Evolutionary conservation across 2,329 filamentous ascomycete genomes (phyloP), one percentile per base, ranked within the genome.

Genomic region (Fusarium sp.): DNA sequence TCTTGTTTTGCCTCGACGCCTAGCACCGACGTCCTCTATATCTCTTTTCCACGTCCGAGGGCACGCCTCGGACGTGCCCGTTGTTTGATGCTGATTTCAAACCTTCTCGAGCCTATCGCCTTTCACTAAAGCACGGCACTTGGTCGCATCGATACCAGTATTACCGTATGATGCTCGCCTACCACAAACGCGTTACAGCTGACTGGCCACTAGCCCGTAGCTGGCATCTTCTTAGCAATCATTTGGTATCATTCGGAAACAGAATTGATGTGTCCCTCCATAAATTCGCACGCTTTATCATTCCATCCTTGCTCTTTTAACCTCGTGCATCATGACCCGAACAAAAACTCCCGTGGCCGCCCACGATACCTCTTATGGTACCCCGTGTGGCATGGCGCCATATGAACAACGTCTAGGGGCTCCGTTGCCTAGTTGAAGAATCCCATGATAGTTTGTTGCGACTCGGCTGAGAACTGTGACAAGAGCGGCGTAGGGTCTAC

Each of bases 401-500:
- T 51, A 55, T 51, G 42, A 53, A 53, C 42, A 59, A 60, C 28
- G 18, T 50, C 54, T 43, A 31, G 42, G 36, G 42, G 31, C 49
- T 56, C 54, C 49, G 40, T 22, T 18, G 13, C 54, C 75, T 87
- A 94, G 76, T 87, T 86, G 82, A 97, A 97, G 83, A 91, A 93
- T 69, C 88, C 88, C 79, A 91, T 90, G 63, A 97, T 93, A 13
- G 88, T 91, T 76, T 90, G 88, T 81, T 98, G 95, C 65, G 92
- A 91, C 73, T 97, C 93, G 3, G 91, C 90, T 14, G 90, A 88
- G 76, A 98, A 89, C 58, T 90, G 90, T 63, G 90, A 88, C 57
- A 97, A 85, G 51, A 97, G 84, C 71, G 92, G 91, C 64, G 90
- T 89, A 3, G 92, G 90, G 75, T 97, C 92, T 46, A 96, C 84